Base-by-base conservation (phyloP, 345 rosid species). In the Isatis tinctoria region DNA sequence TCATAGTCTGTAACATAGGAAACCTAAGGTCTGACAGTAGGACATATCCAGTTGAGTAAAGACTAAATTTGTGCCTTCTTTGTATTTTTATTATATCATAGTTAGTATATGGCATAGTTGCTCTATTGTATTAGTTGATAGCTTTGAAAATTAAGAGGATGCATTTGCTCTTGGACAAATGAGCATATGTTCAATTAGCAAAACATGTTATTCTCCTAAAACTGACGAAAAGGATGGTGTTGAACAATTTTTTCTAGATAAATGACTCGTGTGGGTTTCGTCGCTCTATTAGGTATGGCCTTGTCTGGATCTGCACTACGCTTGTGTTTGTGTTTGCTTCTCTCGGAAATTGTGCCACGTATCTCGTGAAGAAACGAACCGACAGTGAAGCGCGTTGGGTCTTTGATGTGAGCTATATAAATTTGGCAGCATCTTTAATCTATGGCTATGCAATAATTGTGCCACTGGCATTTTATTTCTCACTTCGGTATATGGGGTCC, bases 281-380 rank as follows among this genome's bases (percentile, higher is more conserved):
- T 60, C n/a, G 14, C 41, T 73, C 60, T 83, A 13, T 54, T 79
- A 95, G 98, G 80, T 95, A 92, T 74, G 99, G 99, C 22, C 89
- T 86, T 70, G 74, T 95, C 65, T 90, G 99, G 99, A 81, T 95
- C 76, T 85, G 92, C 67, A 95, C 99, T 18, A 92, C 97, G 13
- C 83, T 95, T 84, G 86, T 95, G 30, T 92, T 92, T 77, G 81
- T 86, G 74, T 85, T 92, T 53, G 83, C 96, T 59, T 74, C 97
- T 66, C 81, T 95, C 26, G 99, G 99, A 75, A 92, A 92, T 62
- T 87, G 87, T 79, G 97, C 89, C 56, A 90, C 96, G 6, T 89
- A 88, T 80, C 96, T 95, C 54, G 90, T 87, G 69, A 76, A 88
- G 75, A 90, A 84, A 75, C 86, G 39, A 53, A 65, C 70, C 16